Base-by-base conservation (phyloP, 1,284 basidiomycete genomes). In the Leccinum colubrinum region DNA sequence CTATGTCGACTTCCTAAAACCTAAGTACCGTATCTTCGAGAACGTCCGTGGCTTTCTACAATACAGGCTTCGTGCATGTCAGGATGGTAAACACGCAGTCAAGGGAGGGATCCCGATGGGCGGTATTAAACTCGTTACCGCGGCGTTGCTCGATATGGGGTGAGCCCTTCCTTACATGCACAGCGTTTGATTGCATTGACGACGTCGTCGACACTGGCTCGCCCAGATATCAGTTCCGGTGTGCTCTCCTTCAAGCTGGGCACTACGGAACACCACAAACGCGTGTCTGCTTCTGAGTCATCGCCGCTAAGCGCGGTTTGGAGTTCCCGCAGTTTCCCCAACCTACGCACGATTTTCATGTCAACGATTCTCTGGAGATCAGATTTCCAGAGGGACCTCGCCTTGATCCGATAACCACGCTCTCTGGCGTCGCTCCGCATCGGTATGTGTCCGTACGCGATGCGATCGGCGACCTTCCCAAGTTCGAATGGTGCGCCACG, bases 251-350 rank as follows among this genome's bases (percentile, higher is more conserved):
- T 0, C 86, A 93, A 73, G 88, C 88, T 7, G 88, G 78, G 1
- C 83, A 90, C 61, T 91, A 90, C 67, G 90, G 91, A 2, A 80
- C 86, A 1, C 90, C 91, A 1, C 91, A 93, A 72, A 72, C 78
- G 3, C 81, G 91, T 1, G 75, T 86, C 35, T 82, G 90, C 0
- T 91, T 93, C 72, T 88, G 92, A 72, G 74, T 91, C 3, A 72
- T 90, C 55, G 90, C 86, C 3, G 82, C 90, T 4, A 76, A 79
- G 35, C 72, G 78, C 4, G 83, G 81, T 0, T 62, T 75, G 56
- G 79, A 81, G 0, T 75, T 92, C 2, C 89, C 90, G 0, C 72
- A 80, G 0, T 70, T 91, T n/a, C 91, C 90, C 1, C 80, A 85
- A 58, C 87, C 89, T 0, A 86, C 87, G 1, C 89, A 93, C 61